Base-by-base conservation (phyloP, 192 early-diverging fungal species). In the Coemansia sp. region DNA sequence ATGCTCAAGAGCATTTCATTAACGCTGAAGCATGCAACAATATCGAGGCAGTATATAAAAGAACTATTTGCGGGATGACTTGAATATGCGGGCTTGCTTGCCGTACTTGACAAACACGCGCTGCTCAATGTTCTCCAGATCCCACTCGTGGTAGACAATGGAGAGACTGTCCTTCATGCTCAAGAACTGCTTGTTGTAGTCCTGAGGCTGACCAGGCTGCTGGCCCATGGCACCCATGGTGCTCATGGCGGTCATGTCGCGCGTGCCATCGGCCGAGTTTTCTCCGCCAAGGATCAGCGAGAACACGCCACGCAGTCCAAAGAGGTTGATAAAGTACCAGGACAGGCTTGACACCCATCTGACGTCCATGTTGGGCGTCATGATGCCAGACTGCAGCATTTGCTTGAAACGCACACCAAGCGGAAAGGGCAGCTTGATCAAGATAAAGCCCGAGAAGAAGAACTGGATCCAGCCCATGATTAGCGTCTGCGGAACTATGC, bases 401-500 rank as follows among this genome's bases (percentile, higher is more conserved):
- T 86, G 80, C 80, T 98, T 98, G 83, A 98, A 98, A 8, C 95
- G 88, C 49, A 95, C 70, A 14, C 93, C 94, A 60, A 98, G 78
- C 5, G 94, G 93, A 70, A 98, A 98, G 23, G 95, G 95, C 51
- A 98, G 81, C 64, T 93, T 94, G 73, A 95, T 92, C 43, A 96
- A 80, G 31, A 98, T 85, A 65, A 98, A 98, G 47, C 95, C 95
- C 19, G 89, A 90, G 75, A 98, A 98, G 81, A 98, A 98, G 77
- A 93, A 97, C 52, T 91, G 92, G 77, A 98, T 91, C 94, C 94
- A 98, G 26, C 84, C 88, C 96, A 98, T 98, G 76, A 98, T 97
- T 8, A 98, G 66, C 36, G 91, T 95, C 72, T 98, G 96, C 36
- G 96, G 96, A n/a, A 98, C 85, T 73, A 98, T 90, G 80, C 92